These are phyloP conservation scores for Centaurea solstitialis DNA, from an alignment of 129 eudicot species.

Conservation along the genomic window DNA sequence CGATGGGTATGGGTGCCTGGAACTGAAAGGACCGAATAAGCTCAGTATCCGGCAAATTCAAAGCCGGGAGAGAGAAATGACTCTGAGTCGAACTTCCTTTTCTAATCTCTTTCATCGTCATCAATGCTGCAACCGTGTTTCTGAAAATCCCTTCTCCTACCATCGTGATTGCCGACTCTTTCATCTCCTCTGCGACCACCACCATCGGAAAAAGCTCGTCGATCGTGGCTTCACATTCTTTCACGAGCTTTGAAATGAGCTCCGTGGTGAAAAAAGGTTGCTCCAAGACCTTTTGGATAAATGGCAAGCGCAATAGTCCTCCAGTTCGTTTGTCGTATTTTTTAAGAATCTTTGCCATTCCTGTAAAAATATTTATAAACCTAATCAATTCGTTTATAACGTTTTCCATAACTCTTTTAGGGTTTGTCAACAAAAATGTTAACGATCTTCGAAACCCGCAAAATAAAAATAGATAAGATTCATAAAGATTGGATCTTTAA, in stretches of 20 bases:
- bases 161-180: conserved; percentile 25
- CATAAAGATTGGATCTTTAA: not conserved
- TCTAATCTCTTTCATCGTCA: conserved; percentile 81
- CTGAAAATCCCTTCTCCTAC: conserved; percentile 77
- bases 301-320: conserved; percentile 63
- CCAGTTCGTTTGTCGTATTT: conserved; percentile 94
- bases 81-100: conserved; percentile 80
- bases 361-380: conserved; percentile 24
- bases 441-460: not conserved
- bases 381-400: not conserved
- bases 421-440: not conserved
- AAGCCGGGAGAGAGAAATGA: conserved; percentile 77
- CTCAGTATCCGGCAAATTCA: conserved; percentile 61
- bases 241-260: conserved; percentile 74
- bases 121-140: conserved; percentile 81
- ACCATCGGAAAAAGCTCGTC: conserved; percentile 55
- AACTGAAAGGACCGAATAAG: conserved; percentile 57
- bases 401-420: not conserved
- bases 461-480: not conserved
- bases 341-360: conserved; percentile 86
- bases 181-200: conserved; percentile 14
- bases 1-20: conserved; percentile 50
- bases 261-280: conserved; percentile 94
- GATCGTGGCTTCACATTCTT: conserved; percentile 65
- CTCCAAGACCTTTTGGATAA: conserved; percentile 67